Evolutionary conservation across 106 monocot genomes (phyloP).

Genomic region (Platanthera guangdongensis): DNA sequence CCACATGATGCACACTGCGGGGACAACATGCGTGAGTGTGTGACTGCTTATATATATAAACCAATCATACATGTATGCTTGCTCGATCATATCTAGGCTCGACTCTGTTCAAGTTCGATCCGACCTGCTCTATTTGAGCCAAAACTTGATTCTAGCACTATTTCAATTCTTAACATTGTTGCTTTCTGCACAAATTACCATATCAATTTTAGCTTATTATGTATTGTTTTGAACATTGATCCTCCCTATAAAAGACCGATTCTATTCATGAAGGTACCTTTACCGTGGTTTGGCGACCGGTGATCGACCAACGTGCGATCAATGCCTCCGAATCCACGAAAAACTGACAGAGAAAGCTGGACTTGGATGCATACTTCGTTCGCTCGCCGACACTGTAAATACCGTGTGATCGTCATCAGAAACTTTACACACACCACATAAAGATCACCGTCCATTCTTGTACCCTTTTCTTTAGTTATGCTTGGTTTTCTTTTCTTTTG

Average conservation of each 20-base stretch:
- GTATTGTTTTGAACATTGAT: background rate
- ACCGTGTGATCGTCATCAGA: constrained; percentile 34
- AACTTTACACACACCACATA: background rate
- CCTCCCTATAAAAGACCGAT: background rate
- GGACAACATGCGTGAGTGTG: too few species aligned
- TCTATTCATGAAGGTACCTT: constrained; percentile 41
- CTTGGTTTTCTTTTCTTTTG: background rate
- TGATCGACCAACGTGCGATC: constrained; percentile 89
- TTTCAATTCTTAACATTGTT: too few species aligned
- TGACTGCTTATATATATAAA: too few species aligned
- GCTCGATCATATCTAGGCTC: too few species aligned
- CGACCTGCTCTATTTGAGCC: too few species aligned
- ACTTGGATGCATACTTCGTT: constrained; percentile 82
- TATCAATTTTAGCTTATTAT: background rate
- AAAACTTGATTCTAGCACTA: too few species aligned
- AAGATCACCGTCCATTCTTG: background rate
- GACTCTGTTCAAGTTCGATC: too few species aligned
- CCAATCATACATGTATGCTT: too few species aligned
- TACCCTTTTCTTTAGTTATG: background rate
- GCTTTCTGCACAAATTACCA: background rate
- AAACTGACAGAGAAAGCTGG: constrained; percentile 82
- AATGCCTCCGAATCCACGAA: constrained; percentile 91
- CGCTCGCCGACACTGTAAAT: constrained; percentile 68
- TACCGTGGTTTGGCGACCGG: constrained; percentile 91
- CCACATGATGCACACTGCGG: too few species aligned